Base-by-base conservation (phyloP, 2,329 filamentous ascomycete species). In the Drechmeria coniospora region DNA sequence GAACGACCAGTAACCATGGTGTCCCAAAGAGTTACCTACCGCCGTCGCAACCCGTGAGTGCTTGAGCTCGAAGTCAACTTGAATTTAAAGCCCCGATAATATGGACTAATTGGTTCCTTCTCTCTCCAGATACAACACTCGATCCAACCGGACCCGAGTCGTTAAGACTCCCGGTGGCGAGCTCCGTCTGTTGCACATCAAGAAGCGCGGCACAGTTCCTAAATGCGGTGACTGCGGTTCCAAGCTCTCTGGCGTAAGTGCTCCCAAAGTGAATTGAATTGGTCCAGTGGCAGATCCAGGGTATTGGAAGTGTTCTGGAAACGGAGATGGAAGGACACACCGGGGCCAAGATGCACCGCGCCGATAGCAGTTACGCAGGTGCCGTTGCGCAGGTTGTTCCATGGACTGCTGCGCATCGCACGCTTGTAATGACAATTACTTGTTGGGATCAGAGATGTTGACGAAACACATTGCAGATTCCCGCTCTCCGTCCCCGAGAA, bases 211-310 rank as follows among this genome's bases (percentile, higher is more conserved):
- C 50, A 92, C 84, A 59, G 80, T 86, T 43, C 90, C 90, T 57
- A 98, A 98, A 74, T 98, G 90, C 61, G 82, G 92, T 74, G 90
- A 98, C 74, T 98, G 92, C 58, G 90, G 90, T 56, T 75, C 74
- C 68, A 95, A 95, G 72, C 79, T 98, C 54, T 75, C 83, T 57
- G 90, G 90, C 63, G 86, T 98, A 82, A 79, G 84, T 92, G 40
- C 32, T 41, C 30, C 25, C 30, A n/a, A n/a, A n/a, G n/a, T n/a
- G n/a, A n/a, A n/a, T n/a, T n/a, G n/a, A n/a, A 31, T 34, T 21
- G 9, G 29, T 34, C 36, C 32, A 35, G 30, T 23, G 16, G 20
- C 19, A 24, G 28, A 24, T 21, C 18, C 27, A 23, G 8, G 17
- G 20, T n/a, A 21, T 9, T n/a, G 20, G 12, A 6, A 11, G 20